These are phyloP conservation scores for Ophiocordyceps camponoti-saundersi DNA, from an alignment of 2,329 filamentous ascomycete genomes.

Conservation along the genomic window DNA sequence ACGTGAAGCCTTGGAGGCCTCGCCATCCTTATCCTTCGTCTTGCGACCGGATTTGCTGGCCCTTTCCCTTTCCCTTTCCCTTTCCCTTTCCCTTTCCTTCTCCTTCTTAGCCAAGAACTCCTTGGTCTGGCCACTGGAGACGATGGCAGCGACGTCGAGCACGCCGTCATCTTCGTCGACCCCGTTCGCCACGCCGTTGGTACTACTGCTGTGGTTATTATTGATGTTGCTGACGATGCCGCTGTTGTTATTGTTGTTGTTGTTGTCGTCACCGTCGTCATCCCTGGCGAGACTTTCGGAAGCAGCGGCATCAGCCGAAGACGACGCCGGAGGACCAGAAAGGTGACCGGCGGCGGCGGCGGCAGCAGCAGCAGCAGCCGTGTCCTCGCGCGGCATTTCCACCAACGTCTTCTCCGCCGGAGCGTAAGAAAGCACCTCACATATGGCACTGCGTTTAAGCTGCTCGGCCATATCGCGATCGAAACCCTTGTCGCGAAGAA, in stretches of 20 bases:
- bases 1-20: conserved; percentile 34
- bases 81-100: conserved; percentile 64
- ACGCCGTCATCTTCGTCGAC: conserved; percentile 34
- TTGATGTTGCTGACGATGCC: neutral
- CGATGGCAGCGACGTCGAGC: conserved; percentile 69
- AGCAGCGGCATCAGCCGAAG: too few relatives aligned
- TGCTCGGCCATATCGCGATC: conserved; percentile 53
- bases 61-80: conserved; percentile 66
- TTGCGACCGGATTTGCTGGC: conserved; percentile 35
- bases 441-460: conserved; percentile 48
- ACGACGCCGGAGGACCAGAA: too few relatives aligned
- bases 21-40: conserved; percentile 38
- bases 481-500: conserved; percentile 45
- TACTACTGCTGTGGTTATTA: neutral
- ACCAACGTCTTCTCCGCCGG: conserved; percentile 25
- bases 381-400: conserved; percentile 27
- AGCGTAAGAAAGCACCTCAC: conserved; percentile 46
- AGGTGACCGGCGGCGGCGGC: too few relatives aligned
- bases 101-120: conserved; percentile 75
- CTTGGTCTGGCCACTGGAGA: conserved; percentile 63
- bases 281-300: too few relatives aligned
- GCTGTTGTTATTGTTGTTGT: neutral
- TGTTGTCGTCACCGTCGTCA: too few relatives aligned
- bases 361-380: too few relatives aligned
- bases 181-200: neutral